Evolutionary conservation across 345 rosid species (phyloP).

Genomic region (Melaleuca quinquenervia): DNA sequence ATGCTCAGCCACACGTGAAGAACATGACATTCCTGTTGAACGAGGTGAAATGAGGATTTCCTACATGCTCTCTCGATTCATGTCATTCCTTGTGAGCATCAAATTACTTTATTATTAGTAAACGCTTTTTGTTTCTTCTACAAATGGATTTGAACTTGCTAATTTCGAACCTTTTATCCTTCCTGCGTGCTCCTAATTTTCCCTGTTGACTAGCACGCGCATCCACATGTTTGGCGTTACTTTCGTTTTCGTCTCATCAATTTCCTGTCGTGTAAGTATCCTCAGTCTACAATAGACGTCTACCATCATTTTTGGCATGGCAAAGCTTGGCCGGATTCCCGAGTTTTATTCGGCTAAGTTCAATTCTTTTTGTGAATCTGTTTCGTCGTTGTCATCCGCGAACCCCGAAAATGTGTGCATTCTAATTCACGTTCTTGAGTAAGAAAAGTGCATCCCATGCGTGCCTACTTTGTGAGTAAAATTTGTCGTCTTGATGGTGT

Average conservation of each 20-base stretch:
- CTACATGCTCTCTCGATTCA: background rate
- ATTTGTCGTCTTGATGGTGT: too few species aligned
- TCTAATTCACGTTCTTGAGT: too few species aligned
- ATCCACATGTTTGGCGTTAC: background rate
- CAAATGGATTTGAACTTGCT: background rate
- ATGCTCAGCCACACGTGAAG: background rate
- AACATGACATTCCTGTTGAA: background rate
- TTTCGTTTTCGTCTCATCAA: background rate
- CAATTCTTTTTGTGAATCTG: too few species aligned
- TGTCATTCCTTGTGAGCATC: background rate
- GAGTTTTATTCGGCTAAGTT: too few species aligned
- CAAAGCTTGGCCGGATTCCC: background rate
- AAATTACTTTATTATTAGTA: background rate
- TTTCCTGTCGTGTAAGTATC: background rate
- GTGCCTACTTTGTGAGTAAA: too few species aligned
- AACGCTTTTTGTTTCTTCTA: background rate
- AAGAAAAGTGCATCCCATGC: too few species aligned
- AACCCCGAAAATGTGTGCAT: too few species aligned
- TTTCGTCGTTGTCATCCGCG: too few species aligned
- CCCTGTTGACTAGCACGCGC: background rate
- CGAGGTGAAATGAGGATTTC: background rate
- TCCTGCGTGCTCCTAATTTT: background rate
- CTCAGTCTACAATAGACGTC: background rate
- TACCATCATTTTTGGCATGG: background rate
- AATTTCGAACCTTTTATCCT: background rate